Base-by-base conservation (phyloP, 495 filamentous ascomycete species). In the Achaetomiella virescens region DNA sequence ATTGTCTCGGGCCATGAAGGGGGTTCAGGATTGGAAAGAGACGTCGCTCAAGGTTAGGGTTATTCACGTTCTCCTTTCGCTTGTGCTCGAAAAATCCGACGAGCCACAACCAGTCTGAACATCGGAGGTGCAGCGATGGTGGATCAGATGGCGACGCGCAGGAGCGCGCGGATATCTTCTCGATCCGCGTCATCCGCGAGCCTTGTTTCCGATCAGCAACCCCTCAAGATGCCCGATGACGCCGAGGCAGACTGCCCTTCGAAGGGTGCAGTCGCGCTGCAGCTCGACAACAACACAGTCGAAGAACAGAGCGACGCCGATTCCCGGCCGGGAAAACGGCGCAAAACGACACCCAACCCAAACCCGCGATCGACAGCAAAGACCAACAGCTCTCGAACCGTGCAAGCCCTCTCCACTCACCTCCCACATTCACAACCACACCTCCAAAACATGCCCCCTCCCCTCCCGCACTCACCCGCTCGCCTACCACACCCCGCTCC, bases 401-500 rank as follows among this genome's bases (percentile, higher is more conserved):
- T 10, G 2, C 37, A 49, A 27, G 0, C 25, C 43, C 1, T 10
- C 46, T 17, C 2, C 40, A 37, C 20, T 31, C 18, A 7, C 41
- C 24, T 10, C 47, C 14, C 17, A 45, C 38, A 22, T 40, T 14
- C 17, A 35, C 1, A 6, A 20, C 22, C 52, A 14, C 27, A 22
- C 0, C 2, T 27, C 12, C 24, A n/a, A n/a, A n/a, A n/a, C n/a
- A 3, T 12, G 15, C 6, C 1, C 48, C 2, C 27, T 35, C 24
- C 52, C 52, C 27, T n/a, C 37, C 33, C 62, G 62, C 27, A 18
- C n/a, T 43, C 69, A 70, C 42, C n/a, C 55, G 22, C 38, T 37
- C 5, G 12, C 54, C 42, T 78, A 78, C 48, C 75, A 78, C 59
- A 58, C 59, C 14, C 73, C 75, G 12, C 60, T 70, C n/a, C 68